Base-by-base conservation (phyloP, 306 rosid genomes). In the Heteromeles arbutifolia region DNA sequence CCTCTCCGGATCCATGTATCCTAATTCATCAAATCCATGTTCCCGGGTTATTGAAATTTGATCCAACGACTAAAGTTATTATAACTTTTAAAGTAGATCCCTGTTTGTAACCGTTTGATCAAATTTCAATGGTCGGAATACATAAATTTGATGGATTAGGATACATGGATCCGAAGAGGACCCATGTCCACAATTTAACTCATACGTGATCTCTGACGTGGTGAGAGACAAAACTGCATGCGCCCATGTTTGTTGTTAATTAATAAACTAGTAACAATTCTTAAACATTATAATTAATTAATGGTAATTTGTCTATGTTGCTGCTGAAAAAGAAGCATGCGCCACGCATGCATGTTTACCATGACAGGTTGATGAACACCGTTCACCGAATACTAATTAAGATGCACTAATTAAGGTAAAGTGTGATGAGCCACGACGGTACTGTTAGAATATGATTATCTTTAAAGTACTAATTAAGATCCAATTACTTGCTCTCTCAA, bases 51-150 rank as follows among this genome's bases (percentile, higher is more conserved):
- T 32, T 32, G 8, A 32, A 32, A 32, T 32, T 32, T 32, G 8
- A 32, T 32, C 7, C 0, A 32, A 32, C 8, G 2, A 2, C 3
- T 32, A 32, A 32, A 32, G 1, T 32, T 32, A 32, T 32, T 32
- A 32, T 32, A 32, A 32, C 8, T 32, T 32, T 32, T 32, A 32
- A 32, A 32, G 2, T 32, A 32, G 1, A 0, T 3, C 0, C 0
- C 1, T 32, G 0, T 6, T 32, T 6, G 37, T 32, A 32, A 32
- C 0, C 0, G 1, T 32, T 32, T 0, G 2, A 32, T 32, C 8
- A 32, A 32, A 32, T 32, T 32, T 32, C 1, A 32, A 32, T 32
- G 37, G 0, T 32, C 8, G 1, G 0, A 8, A 32, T 6, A 32
- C 37, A 32, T 6, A 32, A 1, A 32, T 32, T 32, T 32, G 8